phyloP scores from a whole-genome alignment of 2,329 filamentous ascomycete genomes.

The Diaporthe velutina region DNA sequence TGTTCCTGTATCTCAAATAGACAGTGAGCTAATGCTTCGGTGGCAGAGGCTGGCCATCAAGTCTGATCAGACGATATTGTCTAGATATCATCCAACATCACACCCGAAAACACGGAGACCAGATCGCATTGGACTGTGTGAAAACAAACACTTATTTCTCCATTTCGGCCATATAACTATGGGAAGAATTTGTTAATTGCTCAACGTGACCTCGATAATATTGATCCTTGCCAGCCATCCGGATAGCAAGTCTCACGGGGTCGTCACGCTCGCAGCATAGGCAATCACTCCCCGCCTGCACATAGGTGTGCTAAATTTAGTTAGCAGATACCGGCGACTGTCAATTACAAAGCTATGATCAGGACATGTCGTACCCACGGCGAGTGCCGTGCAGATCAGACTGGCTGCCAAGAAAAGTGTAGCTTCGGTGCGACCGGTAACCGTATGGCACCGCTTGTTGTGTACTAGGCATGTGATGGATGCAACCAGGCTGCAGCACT shows the following conservation, averaged over 20 bases:
- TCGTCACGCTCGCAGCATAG: too few relatives aligned
- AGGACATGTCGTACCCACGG: not conserved
- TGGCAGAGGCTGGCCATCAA: too few relatives aligned
- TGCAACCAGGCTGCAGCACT: not conserved
- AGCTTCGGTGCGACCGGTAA: constrained; percentile 13
- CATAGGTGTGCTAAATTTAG: not conserved
- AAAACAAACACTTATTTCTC: not conserved
- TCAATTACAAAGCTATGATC: not conserved
- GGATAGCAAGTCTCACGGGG: not conserved
- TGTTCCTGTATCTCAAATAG: fast-evolving
- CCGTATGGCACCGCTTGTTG: not conserved
- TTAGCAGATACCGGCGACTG: not conserved
- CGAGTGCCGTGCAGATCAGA: constrained; percentile 12
- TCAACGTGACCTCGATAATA: not conserved
- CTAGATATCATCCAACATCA: too few relatives aligned
- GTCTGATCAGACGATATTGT: too few relatives aligned
- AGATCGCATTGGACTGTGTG: not conserved
- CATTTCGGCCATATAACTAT: not conserved
- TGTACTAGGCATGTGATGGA: constrained; percentile 1
- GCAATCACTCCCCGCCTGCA: not conserved
- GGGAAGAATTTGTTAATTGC: not conserved
- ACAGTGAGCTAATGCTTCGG: not conserved
- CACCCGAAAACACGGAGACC: not conserved
- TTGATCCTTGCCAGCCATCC: not conserved
- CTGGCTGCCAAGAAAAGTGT: not conserved